Percentiles rank a stretch among this genome's conserved stretches.
Evolutionary conservation across 805 yeast genomes (phyloP).

Genomic region (Blastobotrys chiropterorum): DNA sequence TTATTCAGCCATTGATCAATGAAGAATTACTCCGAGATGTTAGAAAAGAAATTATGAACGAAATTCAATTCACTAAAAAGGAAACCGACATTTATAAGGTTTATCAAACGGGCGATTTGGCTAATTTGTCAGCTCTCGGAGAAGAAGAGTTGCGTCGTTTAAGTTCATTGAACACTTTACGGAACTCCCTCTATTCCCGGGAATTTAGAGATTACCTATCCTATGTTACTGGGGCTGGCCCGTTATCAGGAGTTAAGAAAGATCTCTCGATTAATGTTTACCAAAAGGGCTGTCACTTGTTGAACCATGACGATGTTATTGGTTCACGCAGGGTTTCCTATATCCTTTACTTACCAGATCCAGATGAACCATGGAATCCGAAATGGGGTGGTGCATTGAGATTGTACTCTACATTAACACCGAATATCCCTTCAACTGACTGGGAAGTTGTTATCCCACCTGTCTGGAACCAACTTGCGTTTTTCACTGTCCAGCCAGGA

Average conservation of each 20-base stretch:
- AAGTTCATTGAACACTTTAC: conserved; percentile 67
- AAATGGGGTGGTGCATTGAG: conserved; percentile 92
- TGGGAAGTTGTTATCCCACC: conserved; percentile 67
- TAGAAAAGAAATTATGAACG: conserved; percentile 72
- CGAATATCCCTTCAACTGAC: conserved; percentile 87
- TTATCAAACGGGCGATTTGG: conserved; percentile 75
- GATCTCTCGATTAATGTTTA: conserved; percentile 92
- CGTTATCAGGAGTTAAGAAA: conserved; percentile 80
- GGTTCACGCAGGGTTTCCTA: conserved; percentile 92
- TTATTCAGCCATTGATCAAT: conserved; percentile 64
- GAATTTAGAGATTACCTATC: conserved; percentile 75
- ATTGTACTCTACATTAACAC: conserved; percentile 76
- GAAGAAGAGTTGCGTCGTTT: conserved; percentile 66
- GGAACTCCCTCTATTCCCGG: conserved; percentile 84
- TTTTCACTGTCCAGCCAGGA: conserved; percentile 95
- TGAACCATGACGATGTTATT: conserved; percentile 96
- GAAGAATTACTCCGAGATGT: conserved; percentile 74
- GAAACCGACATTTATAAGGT: conserved; percentile 97
- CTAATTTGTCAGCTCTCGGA: conserved; percentile 81
- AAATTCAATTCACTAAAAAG: conserved; percentile 86
- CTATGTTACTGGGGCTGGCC: conserved; percentile 78
- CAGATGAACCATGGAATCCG: conserved; percentile 81
- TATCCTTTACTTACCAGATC: conserved; percentile 88
- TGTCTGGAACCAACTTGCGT: conserved; percentile 92
- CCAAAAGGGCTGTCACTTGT: conserved; percentile 84